Evolutionary conservation across 768 basidiomycete species (phyloP).

Genomic region (Hortiboletus flavorubellus): DNA sequence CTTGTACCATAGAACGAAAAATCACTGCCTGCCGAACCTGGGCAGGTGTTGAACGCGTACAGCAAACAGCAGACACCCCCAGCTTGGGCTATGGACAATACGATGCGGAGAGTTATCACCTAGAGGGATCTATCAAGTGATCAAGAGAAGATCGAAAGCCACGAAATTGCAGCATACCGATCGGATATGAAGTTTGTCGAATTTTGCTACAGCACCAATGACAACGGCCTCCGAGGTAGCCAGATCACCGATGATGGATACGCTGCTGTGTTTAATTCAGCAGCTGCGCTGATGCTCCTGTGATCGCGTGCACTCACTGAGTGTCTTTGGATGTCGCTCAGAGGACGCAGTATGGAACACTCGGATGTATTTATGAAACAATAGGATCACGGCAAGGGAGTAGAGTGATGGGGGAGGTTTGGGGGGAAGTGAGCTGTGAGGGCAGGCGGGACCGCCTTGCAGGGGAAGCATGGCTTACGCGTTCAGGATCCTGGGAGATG

Average conservation of each 20-base stretch:
- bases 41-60: constrained; percentile 49
- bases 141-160: neutral
- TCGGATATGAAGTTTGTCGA: constrained; percentile 79
- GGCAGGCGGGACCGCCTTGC: too few species aligned
- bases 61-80: constrained; percentile 66
- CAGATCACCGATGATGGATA: constrained; percentile 59
- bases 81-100: constrained; percentile 55
- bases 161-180: constrained; percentile 45
- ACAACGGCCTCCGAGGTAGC: constrained; percentile 51
- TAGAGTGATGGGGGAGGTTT: too few species aligned
- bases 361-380: too few species aligned
- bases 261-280: constrained; percentile 43
- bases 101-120: constrained; percentile 70
- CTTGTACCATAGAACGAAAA: constrained; percentile 54
- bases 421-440: too few species aligned
- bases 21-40: constrained; percentile 50
- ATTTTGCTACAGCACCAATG: constrained; percentile 62
- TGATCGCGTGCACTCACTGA: neutral
- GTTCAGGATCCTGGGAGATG: too few species aligned
- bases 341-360: too few species aligned
- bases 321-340: too few species aligned
- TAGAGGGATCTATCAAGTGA: constrained; percentile 52
- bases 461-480: too few species aligned
- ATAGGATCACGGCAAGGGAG: too few species aligned
- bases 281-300: constrained; percentile 55